These are phyloP conservation scores for Pythium rishiriense DNA, from an alignment of 352 stramenopile species.

Conservation along the genomic window DNA sequence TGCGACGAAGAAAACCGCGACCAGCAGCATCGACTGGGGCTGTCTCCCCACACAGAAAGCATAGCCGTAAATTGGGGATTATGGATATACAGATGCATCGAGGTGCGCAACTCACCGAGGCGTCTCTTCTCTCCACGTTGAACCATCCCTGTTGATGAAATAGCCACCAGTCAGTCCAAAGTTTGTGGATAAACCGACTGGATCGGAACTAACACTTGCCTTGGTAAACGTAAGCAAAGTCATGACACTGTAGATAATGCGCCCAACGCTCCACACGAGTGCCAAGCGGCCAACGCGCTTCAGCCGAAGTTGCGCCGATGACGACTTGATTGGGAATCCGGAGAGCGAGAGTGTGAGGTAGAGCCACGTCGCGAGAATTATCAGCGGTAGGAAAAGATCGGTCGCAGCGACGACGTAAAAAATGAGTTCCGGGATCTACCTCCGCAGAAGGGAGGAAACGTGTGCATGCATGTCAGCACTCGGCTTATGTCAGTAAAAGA, in stretches of 20 bases:
- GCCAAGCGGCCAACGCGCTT: conserved; percentile 60
- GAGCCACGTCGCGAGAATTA: conserved; percentile 88
- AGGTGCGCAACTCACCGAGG: conserved; percentile 40
- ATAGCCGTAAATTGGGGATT: neutral
- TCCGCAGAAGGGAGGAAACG: neutral
- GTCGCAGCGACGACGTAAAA: conserved; percentile 84
- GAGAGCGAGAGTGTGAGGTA: conserved; percentile 89
- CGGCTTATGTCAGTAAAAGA: too few relatives aligned
- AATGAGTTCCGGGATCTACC: conserved; percentile 72
- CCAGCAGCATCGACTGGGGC: conserved; percentile 82
- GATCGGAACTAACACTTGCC: conserved; percentile 26
- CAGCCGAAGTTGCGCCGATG: conserved; percentile 54
- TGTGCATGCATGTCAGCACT: neutral
- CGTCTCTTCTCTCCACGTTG: conserved; percentile 69
- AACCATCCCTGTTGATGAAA: conserved; percentile 59
- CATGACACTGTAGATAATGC: conserved; percentile 88
- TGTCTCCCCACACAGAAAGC: conserved; percentile 14
- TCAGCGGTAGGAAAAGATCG: conserved; percentile 86
- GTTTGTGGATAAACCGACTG: neutral
- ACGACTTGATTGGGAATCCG: conserved; percentile 85
- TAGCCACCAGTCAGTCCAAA: neutral
- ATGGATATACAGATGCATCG: too few relatives aligned
- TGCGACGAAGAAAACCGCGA: conserved; percentile 75
- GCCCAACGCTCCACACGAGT: conserved; percentile 82
- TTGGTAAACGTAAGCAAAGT: conserved; percentile 87